Conservation (phyloP, 2,329 filamentous ascomycete species). For the Fusarium sp. region DNA sequence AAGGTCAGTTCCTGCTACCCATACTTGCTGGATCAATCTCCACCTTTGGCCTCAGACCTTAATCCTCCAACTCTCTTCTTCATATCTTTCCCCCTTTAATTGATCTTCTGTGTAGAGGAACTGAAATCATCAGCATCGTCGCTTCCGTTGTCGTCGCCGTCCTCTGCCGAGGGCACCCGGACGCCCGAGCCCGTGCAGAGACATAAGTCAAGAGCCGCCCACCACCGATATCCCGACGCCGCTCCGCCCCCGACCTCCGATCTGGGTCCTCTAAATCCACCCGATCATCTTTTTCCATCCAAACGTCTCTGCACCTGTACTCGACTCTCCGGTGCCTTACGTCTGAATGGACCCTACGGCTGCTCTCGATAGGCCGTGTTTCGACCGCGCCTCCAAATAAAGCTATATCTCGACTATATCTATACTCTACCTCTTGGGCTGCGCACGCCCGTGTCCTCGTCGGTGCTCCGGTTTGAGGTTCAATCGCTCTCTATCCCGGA, state of each 20-base stretch:
- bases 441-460: constrained; percentile 1
- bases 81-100: constrained; percentile 3
- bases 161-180: constrained; percentile 40
- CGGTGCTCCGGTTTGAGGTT: constrained; percentile 17
- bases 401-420: constrained; percentile 8
- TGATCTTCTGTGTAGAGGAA: neutral
- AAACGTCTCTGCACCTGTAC: constrained; percentile 15
- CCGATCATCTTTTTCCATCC: constrained; percentile 6
- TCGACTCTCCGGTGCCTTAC: constrained; percentile 27
- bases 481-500: constrained; percentile 36
- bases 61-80: constrained; percentile 22
- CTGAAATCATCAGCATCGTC: neutral
- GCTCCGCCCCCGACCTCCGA: constrained; percentile 34
- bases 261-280: constrained; percentile 22
- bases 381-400: constrained; percentile 41
- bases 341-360: constrained; percentile 41
- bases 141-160: constrained; percentile 32
- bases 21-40: constrained; percentile 11
- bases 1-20: neutral
- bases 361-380: constrained; percentile 38
- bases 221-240: constrained; percentile 33
- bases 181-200: constrained; percentile 42
- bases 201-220: constrained; percentile 25
- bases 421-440: constrained; percentile 4
- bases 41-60: constrained; percentile 24